Conservation (phyloP, 352 stramenopile genomes). For the Phytopythium helicoides region DNA sequence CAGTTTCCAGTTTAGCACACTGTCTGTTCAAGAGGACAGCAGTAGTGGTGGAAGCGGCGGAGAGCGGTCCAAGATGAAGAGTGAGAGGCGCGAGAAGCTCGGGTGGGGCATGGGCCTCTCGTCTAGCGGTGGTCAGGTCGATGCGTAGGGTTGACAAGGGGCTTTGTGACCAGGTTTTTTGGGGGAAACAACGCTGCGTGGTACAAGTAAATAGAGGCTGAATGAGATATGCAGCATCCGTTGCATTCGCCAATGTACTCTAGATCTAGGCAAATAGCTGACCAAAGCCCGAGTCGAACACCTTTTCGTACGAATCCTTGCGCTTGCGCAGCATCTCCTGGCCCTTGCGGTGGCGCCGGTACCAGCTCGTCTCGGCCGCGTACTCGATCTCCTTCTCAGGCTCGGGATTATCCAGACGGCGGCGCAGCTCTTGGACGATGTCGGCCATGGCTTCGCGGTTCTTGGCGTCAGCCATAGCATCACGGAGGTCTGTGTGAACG, state of each 20-base stretch:
- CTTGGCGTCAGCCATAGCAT: constrained; percentile 52
- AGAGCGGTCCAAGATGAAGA: not conserved
- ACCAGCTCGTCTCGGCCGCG: constrained; percentile 69
- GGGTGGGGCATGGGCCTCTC: constrained; percentile 81
- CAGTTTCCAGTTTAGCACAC: constrained; percentile 27
- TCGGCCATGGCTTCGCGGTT: constrained; percentile 49
- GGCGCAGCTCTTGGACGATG: constrained; percentile 56
- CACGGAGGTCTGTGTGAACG: constrained; percentile 73
- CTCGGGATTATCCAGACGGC: constrained; percentile 19
- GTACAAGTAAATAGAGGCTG: no score
- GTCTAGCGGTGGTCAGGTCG: constrained; percentile 1
- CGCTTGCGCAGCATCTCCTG: constrained; percentile 58
- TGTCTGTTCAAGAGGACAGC: constrained; percentile 14
- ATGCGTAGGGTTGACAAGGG: not conserved
- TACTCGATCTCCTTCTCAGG: constrained; percentile 33
- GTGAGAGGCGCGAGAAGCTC: constrained; percentile 56
- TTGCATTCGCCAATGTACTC: not conserved
- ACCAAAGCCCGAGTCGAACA: constrained; percentile 48
- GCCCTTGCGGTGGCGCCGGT: constrained; percentile 73
- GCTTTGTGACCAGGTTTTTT: not conserved
- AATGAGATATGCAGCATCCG: not conserved
- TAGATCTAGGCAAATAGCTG: constrained; percentile 38
- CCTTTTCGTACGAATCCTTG: constrained; percentile 54
- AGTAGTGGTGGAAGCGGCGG: not conserved
- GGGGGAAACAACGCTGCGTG: not conserved